phyloP scores from a whole-genome alignment of 2,329 filamentous ascomycete species.

The Xylariomycetidae sp. region DNA sequence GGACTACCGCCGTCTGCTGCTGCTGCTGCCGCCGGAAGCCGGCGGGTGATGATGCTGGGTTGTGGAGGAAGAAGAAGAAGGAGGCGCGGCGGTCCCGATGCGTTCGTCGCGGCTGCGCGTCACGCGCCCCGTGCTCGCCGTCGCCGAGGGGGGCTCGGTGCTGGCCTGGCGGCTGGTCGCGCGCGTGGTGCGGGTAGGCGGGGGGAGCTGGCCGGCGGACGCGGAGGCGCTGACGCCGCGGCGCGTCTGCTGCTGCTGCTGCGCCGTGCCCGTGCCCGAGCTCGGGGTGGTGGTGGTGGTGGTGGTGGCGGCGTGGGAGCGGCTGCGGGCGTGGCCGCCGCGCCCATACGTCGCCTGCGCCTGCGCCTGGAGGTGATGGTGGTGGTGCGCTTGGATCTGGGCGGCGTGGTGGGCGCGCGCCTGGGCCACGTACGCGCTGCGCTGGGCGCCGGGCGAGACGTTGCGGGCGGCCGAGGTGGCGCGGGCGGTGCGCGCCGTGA shows the following conservation, averaged over 20 bases:
- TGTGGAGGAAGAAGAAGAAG: too few relatives aligned
- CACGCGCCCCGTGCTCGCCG: conserved; percentile 15
- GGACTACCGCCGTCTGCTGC: too few relatives aligned
- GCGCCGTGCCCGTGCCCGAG: conserved; percentile 3
- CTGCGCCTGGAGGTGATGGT: conserved; percentile 3
- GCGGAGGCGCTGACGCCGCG: neutral
- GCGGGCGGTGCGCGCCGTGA: conserved; percentile 14
- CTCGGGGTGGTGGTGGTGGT: neutral
- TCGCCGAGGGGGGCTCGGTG: conserved; percentile 14
- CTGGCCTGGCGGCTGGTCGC: conserved; percentile 10
- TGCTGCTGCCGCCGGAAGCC: too few relatives aligned
- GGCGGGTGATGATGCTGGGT: too few relatives aligned
- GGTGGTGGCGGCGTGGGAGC: conserved; percentile 1
- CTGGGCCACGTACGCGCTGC: conserved; percentile 15
- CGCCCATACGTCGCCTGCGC: conserved; percentile 4
- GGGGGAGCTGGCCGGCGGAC: neutral
- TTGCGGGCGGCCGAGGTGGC: conserved; percentile 10
- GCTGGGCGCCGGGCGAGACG: conserved; percentile 15
- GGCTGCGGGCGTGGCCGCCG: conserved; percentile 7
- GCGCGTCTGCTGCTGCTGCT: conserved; percentile 6
- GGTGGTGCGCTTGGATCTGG: conserved; percentile 8
- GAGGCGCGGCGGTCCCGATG: conserved; percentile 19
- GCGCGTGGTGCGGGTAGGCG: conserved; percentile 8
- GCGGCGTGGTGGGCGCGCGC: conserved; percentile 4
- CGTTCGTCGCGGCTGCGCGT: conserved; percentile 27